phyloP scores from a whole-genome alignment of 345 rosid species.

The Populus euphratica region DNA sequence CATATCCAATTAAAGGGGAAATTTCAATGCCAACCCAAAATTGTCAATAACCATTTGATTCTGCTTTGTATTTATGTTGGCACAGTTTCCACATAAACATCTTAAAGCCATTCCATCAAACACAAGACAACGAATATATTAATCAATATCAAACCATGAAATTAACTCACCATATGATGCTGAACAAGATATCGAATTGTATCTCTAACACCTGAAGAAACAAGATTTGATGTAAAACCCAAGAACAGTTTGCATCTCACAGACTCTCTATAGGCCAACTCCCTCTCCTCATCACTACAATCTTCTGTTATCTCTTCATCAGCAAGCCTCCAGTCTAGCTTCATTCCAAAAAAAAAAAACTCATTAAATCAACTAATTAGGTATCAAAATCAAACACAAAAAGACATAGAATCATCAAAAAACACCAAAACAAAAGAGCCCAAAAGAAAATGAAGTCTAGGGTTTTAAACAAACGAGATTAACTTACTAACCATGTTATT shows the following conservation, averaged over 20 bases:
- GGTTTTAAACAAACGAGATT: background rate
- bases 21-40: background rate
- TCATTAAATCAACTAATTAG: background rate
- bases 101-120: background rate
- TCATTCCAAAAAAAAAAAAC: conserved; percentile 27
- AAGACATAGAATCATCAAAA: background rate
- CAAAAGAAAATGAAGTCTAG: background rate
- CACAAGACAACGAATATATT: background rate
- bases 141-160: background rate
- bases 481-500: conserved; percentile 65
- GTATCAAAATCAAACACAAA: background rate
- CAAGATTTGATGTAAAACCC: conserved; percentile 94
- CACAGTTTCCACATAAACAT: no score
- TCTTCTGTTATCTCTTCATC: conserved; percentile 59
- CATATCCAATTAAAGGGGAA: background rate
- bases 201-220: conserved; percentile 91
- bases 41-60: no score
- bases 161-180: conserved; percentile 77
- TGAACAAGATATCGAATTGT: conserved; percentile 75
- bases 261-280: conserved; percentile 56
- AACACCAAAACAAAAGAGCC: background rate
- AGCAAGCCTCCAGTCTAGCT: conserved; percentile 91
- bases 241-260: conserved; percentile 80
- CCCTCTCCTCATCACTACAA: conserved; percentile 68
- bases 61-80: no score